Percentiles rank a stretch among this genome's conserved stretches.
phyloP scores from a whole-genome alignment of 192 early-diverging fungal species.

The Irineochytrium annulatum region DNA sequence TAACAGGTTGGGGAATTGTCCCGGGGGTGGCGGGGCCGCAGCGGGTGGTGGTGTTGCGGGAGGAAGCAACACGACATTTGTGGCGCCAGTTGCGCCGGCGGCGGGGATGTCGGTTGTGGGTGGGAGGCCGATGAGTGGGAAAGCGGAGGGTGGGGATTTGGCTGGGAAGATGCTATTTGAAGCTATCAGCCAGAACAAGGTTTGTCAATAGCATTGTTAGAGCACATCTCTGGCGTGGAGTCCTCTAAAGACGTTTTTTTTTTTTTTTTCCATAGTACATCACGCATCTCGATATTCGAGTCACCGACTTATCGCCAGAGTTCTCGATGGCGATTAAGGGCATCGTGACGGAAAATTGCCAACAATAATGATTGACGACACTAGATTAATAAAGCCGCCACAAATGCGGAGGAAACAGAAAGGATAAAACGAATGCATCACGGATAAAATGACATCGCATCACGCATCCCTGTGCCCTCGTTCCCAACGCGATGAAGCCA shows the following conservation, averaged over 20 bases:
- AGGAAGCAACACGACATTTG: too few species aligned
- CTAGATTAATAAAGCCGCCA: too few species aligned
- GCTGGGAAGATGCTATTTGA: constrained; percentile 49
- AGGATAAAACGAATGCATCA: too few species aligned
- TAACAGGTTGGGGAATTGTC: constrained; percentile 37
- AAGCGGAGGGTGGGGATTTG: constrained; percentile 25
- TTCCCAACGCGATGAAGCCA: too few species aligned
- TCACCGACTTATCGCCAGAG: constrained; percentile 42
- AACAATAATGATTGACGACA: too few species aligned
- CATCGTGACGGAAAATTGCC: constrained; percentile 40
- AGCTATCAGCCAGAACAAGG: constrained; percentile 53
- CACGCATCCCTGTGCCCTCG: too few species aligned
- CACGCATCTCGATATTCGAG: constrained; percentile 44
- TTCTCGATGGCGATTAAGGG: constrained; percentile 50
- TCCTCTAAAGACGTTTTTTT: background rate
- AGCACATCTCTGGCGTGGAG: background rate
- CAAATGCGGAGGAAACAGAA: too few species aligned
- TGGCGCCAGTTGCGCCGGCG: background rate
- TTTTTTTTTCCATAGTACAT: constrained; percentile 35
- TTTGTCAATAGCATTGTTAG: constrained; percentile 13
- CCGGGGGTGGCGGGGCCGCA: background rate
- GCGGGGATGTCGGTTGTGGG: constrained; percentile 2
- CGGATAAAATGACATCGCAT: too few species aligned
- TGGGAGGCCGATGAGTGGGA: constrained; percentile 1
- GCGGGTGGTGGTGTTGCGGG: background rate